These are phyloP conservation scores for Xylaria sp. DNA, from an alignment of 2,329 filamentous ascomycete species.

Conservation along the genomic window DNA sequence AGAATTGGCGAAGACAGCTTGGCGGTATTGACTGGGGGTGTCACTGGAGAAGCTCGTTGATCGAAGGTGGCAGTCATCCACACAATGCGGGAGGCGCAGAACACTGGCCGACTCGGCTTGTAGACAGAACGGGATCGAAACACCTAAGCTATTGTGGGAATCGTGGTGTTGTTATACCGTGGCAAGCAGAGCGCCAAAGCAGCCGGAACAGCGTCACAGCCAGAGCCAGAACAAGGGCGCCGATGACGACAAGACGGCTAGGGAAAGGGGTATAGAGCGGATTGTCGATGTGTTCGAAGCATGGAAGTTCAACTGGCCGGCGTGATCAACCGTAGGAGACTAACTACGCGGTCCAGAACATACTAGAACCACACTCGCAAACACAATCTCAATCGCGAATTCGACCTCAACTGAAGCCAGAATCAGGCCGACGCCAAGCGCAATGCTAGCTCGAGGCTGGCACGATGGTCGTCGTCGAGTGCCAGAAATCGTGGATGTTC, in stretches of 20 bases:
- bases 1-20: constrained; percentile 94
- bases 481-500: constrained; percentile 15
- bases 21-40: constrained; percentile 74
- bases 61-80: constrained; percentile 41
- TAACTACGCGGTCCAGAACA: constrained; percentile 10
- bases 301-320: background rate
- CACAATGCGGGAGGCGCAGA: constrained; percentile 17
- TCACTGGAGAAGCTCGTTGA: constrained; percentile 38
- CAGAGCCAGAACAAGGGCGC: constrained; percentile 4
- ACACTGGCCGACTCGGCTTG: constrained; percentile 13
- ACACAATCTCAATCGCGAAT: background rate
- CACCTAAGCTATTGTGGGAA: background rate
- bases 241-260: constrained; percentile 9
- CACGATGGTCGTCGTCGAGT: constrained; percentile 5
- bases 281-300: constrained; percentile 9
- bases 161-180: constrained; percentile 1
- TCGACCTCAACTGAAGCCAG: background rate
- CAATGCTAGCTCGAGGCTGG: constrained; percentile 29
- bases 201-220: background rate
- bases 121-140: constrained; percentile 9
- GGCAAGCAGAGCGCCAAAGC: background rate
- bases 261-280: background rate
- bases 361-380: constrained; percentile 7
- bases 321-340: background rate
- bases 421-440: constrained; percentile 23